Conservation (phyloP, 2,329 filamentous ascomycete genomes). For the Aspergillus chevalieri region DNA sequence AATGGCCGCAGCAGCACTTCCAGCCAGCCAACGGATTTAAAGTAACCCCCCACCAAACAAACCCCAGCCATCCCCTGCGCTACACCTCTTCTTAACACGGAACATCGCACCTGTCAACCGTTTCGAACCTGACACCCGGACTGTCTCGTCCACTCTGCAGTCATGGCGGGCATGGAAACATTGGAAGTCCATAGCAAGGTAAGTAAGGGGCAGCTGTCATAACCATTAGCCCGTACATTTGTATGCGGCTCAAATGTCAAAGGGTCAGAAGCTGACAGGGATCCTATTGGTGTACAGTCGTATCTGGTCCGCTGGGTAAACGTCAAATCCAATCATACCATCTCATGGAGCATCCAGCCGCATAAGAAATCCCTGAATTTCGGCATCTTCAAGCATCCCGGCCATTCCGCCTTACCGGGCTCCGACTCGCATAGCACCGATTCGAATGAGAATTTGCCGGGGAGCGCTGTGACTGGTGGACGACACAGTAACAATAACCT, state of each 20-base stretch:
- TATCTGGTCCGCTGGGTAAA: constrained; percentile 98
- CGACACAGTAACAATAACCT: constrained; percentile 61
- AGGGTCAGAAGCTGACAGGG: constrained; percentile 15
- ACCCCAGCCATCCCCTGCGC: too few relatives aligned
- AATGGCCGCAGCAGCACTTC: too few relatives aligned
- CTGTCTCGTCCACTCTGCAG: constrained; percentile 9
- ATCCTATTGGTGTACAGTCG: constrained; percentile 53
- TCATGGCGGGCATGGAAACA: constrained; percentile 92
- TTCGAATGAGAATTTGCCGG: constrained; percentile 30
- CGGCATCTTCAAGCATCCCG: constrained; percentile 94
- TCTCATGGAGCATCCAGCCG: constrained; percentile 95
- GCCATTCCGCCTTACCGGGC: constrained; percentile 50
- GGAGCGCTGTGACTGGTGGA: constrained; percentile 34
- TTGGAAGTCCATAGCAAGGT: constrained; percentile 97
- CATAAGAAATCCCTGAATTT: constrained; percentile 99
- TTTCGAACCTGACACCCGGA: too few relatives aligned
- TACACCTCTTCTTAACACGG: not conserved
- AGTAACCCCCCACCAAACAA: too few relatives aligned
- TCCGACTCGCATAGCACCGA: constrained; percentile 38
- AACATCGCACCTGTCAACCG: too few relatives aligned
- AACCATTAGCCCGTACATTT: not conserved
- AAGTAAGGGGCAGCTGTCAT: constrained; percentile 53
- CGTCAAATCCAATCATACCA: constrained; percentile 81
- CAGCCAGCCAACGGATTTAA: too few relatives aligned
- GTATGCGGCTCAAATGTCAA: too few relatives aligned